Evolutionary conservation across 768 basidiomycete genomes (phyloP), one percentile per base, ranked within the genome.

Genomic region (Mrakia frigida): DNA sequence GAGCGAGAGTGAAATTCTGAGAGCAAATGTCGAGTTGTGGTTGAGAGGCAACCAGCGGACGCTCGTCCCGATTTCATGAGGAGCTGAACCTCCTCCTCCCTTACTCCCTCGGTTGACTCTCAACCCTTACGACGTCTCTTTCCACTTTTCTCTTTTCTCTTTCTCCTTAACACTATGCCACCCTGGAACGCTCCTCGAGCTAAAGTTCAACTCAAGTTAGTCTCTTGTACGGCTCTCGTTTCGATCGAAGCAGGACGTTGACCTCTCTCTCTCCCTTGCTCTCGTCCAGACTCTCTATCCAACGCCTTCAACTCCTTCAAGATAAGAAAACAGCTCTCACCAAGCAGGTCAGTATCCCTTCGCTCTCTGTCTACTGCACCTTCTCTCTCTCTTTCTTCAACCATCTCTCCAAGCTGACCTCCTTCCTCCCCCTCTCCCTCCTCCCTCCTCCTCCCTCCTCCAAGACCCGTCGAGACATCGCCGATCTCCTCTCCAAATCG

Each of bases 241-340:
- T 6, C 4, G n/a, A n/a, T n/a, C 25, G 11, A 14, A 13, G 25
- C 31, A 6, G n/a, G 35, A 31, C 23, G n/a, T 52, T n/a, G 53
- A 23, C 6, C 39, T 43, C 21, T n/a, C 56, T 91, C 94, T 31
- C 92, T 95, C 83, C 88, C 92, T 25, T n/a, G n/a, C n/a, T 3
- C 56, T 28, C 56, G 1, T 85, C 94, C 77, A 94, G 90, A 28
- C 85, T 94, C 14, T 91, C 94, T 80, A 77, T 79, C 31, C 78
- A 81, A 67, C 79, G 80, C 0, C 63, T 80, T 33, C 73, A 79
- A 23, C 76, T 80, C 53, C 73, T 84, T 11, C 81, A 82, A 60
- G 92, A 94, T 85, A 98, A 98, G 88, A 94, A 91, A 84, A 89
- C 90, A 79, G 93, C 94, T 0, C 89, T 97, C 28, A 89, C 90